A percentile compares a stretch with the other conserved stretches of the same genome.
Conservation (phyloP, 257 asterid species). For the Vinca minor region DNA sequence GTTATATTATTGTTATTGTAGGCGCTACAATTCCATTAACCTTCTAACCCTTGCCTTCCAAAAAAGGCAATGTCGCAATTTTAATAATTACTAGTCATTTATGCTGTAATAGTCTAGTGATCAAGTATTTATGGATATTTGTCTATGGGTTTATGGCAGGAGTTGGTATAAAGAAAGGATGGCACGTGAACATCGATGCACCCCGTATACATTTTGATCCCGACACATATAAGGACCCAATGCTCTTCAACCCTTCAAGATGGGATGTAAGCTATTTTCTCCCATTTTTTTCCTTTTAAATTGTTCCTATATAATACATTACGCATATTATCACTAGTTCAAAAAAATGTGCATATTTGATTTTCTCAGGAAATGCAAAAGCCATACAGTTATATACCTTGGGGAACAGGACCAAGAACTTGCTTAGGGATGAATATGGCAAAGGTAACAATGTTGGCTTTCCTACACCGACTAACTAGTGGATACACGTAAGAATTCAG, state of each 20-base stretch:
- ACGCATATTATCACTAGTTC: background rate
- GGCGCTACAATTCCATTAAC: too few relatives aligned
- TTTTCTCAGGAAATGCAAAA: constrained; percentile 43
- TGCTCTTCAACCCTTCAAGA: constrained; percentile 53
- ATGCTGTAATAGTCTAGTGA: too few relatives aligned
- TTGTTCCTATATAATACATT: too few relatives aligned
- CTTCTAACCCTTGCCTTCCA: too few relatives aligned
- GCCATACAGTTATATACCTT: constrained; percentile 56
- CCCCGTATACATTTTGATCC: constrained; percentile 56
- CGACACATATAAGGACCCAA: constrained; percentile 33
- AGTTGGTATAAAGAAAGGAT: constrained; percentile 51
- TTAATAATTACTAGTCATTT: too few relatives aligned
- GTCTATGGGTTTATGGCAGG: constrained; percentile 27
- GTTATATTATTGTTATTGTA: too few relatives aligned
- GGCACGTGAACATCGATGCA: constrained; percentile 57
- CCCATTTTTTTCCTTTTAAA: too few relatives aligned
- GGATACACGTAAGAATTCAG: constrained; percentile 59
- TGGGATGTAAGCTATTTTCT: constrained; percentile 33
- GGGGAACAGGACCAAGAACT: constrained; percentile 53
- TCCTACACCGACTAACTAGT: constrained; percentile 36
- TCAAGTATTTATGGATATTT: too few relatives aligned
- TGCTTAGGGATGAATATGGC: constrained; percentile 68
- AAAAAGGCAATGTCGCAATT: too few relatives aligned
- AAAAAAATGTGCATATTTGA: background rate
- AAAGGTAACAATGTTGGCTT: constrained; percentile 47